phyloP scores from a whole-genome alignment of 2,329 filamentous ascomycete species.

The Tolypocladium paradoxum region DNA sequence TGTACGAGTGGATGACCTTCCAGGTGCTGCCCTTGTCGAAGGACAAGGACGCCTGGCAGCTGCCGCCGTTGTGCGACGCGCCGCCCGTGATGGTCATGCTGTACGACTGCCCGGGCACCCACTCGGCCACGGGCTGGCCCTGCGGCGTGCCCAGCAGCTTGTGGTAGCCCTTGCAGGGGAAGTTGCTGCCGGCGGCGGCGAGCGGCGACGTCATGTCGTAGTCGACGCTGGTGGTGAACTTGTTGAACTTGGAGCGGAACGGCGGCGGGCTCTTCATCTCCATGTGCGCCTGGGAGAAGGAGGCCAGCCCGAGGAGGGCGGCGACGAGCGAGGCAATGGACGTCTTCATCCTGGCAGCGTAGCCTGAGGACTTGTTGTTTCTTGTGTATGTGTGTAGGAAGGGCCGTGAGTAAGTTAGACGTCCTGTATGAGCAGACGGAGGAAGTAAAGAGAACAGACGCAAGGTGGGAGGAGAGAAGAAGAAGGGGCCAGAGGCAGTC shows the following conservation, averaged over 20 bases:
- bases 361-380: background rate
- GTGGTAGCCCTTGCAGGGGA: constrained; percentile 62
- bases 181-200: constrained; percentile 48
- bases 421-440: background rate
- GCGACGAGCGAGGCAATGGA: constrained; percentile 22
- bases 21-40: constrained; percentile 62
- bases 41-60: constrained; percentile 65
- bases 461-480: background rate
- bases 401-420: background rate
- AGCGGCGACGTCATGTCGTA: constrained; percentile 65
- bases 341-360: constrained; percentile 28
- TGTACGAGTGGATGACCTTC: constrained; percentile 52
- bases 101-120: constrained; percentile 50
- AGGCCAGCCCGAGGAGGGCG: constrained; percentile 29
- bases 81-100: constrained; percentile 54
- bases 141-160: constrained; percentile 34
- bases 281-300: constrained; percentile 43
- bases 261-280: constrained; percentile 42
- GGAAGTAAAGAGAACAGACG: background rate
- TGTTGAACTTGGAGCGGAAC: constrained; percentile 42
- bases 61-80: constrained; percentile 57
- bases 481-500: background rate
- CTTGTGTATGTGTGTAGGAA: background rate
- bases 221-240: constrained; percentile 43
- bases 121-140: constrained; percentile 47